Percentiles rank a stretch among this genome's conserved stretches.
These are phyloP conservation scores for Umbellularia californica DNA, from an alignment of 164 flowering plant genomes.

Conservation along the genomic window DNA sequence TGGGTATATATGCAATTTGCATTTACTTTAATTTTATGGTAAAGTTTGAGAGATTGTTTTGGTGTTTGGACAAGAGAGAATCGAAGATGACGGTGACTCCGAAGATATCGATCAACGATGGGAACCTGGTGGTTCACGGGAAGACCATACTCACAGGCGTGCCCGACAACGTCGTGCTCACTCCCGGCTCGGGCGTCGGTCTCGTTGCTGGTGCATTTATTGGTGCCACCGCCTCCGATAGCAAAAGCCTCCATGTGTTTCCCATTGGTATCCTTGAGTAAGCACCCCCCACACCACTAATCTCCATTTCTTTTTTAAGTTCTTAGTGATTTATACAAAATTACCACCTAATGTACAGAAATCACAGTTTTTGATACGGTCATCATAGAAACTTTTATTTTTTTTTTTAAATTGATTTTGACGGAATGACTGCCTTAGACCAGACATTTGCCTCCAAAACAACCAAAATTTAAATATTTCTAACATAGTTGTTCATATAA, in stretches of 20 bases:
- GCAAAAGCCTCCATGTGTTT: slow-evolving; percentile 81
- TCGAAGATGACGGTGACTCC: slow-evolving; percentile 80
- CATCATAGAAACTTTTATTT: too few relatives aligned
- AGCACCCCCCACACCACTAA: slow-evolving; percentile 17
- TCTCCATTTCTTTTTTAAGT: too few relatives aligned
- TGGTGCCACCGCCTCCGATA: slow-evolving; percentile 65
- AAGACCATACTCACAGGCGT: slow-evolving; percentile 80
- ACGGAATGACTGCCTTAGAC: too few relatives aligned
- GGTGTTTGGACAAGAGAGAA: not conserved
- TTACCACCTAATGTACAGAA: too few relatives aligned
- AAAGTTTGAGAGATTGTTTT: too few relatives aligned
- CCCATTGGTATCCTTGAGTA: slow-evolving; percentile 84
- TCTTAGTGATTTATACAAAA: too few relatives aligned
- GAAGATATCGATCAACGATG: slow-evolving; percentile 62
- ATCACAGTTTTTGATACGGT: too few relatives aligned
- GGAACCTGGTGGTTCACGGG: slow-evolving; percentile 84
- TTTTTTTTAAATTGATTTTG: too few relatives aligned
- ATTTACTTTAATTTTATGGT: too few relatives aligned
- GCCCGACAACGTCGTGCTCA: slow-evolving; percentile 78
- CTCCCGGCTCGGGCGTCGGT: slow-evolving; percentile 66
- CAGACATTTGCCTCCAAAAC: fast-evolving
- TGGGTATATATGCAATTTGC: too few relatives aligned
- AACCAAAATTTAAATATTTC: too few relatives aligned
- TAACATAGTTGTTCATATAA: too few relatives aligned
- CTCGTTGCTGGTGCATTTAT: slow-evolving; percentile 72